Evolutionary conservation across 1,139 yeast species (phyloP).

Genomic region (Casaregolazyma lundiana): DNA sequence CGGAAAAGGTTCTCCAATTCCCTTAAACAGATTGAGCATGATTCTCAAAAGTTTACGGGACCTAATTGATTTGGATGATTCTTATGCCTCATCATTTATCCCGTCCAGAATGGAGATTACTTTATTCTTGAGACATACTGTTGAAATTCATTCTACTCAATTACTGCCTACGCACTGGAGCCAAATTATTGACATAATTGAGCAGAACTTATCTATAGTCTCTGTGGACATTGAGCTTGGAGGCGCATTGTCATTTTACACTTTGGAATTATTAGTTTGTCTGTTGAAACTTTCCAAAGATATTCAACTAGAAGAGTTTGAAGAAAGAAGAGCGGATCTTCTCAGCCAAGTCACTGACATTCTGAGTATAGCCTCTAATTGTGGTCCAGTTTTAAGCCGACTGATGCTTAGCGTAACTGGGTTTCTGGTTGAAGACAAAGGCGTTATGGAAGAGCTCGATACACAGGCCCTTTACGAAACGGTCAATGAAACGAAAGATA

Average conservation of each 20-base stretch:
- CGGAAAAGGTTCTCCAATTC: constrained; percentile 16
- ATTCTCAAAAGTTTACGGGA: constrained; percentile 45
- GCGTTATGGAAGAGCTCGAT: constrained; percentile 1
- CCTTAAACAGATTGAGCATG: constrained; percentile 43
- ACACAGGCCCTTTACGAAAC: constrained; percentile 28
- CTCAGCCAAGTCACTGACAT: constrained; percentile 5
- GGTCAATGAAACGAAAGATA: constrained; percentile 22
- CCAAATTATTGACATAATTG: constrained; percentile 20
- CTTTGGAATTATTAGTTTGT: constrained; percentile 1
- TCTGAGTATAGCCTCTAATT: neutral
- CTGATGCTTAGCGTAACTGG: neutral
- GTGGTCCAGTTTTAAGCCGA: neutral
- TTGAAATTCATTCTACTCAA: constrained; percentile 28
- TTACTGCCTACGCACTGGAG: constrained; percentile 26
- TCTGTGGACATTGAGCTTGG: neutral
- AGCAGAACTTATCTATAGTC: constrained; percentile 25
- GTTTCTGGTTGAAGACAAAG: neutral
- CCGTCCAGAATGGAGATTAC: constrained; percentile 50
- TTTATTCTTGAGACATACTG: constrained; percentile 44
- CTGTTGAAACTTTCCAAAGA: neutral
- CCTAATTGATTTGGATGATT: constrained; percentile 60
- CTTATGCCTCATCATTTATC: constrained; percentile 53
- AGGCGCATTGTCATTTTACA: constrained; percentile 2
- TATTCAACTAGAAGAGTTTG: neutral
- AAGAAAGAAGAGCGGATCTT: neutral